phyloP scores from a whole-genome alignment of 352 stramenopile species.

The Phytophthora brassicae region DNA sequence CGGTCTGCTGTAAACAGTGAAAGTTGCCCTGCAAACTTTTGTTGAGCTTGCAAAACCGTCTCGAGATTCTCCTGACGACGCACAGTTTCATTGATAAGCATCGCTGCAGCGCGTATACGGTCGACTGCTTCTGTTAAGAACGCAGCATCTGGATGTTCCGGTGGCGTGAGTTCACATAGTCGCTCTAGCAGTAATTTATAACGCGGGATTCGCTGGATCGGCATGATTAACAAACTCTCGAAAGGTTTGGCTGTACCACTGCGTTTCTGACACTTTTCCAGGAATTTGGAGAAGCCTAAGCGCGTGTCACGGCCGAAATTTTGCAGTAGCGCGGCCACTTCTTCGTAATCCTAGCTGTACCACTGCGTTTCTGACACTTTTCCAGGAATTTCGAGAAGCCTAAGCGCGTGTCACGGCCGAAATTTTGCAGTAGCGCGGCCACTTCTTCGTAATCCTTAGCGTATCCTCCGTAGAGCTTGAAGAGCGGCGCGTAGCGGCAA shows the following conservation, averaged over 20 bases:
- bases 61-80: conserved; percentile 81
- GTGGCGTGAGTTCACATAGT: conserved; percentile 68
- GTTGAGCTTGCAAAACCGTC: conserved; percentile 75
- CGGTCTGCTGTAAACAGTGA: conserved; percentile 71
- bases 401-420: conserved; percentile 47
- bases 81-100: conserved; percentile 86
- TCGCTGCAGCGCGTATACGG: conserved; percentile 59
- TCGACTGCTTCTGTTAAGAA: conserved; percentile 65
- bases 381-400: conserved; percentile 63
- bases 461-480: conserved; percentile 83
- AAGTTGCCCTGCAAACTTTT: conserved; percentile 78
- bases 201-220: conserved; percentile 90
- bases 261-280: conserved; percentile 54
- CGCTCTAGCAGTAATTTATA: conserved; percentile 90
- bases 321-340: conserved; percentile 61
- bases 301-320: conserved; percentile 54
- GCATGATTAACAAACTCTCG: conserved; percentile 90
- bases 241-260: conserved; percentile 70
- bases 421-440: conserved; percentile 55
- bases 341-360: conserved; percentile 84
- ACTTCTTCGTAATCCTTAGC: conserved; percentile 86
- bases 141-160: conserved; percentile 57
- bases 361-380: conserved; percentile 55
- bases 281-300: conserved; percentile 52
- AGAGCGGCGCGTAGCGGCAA: conserved; percentile 78